These are phyloP conservation scores for Eucalyptus tenuipes DNA, from an alignment of 345 rosid genomes.

Conservation along the genomic window DNA sequence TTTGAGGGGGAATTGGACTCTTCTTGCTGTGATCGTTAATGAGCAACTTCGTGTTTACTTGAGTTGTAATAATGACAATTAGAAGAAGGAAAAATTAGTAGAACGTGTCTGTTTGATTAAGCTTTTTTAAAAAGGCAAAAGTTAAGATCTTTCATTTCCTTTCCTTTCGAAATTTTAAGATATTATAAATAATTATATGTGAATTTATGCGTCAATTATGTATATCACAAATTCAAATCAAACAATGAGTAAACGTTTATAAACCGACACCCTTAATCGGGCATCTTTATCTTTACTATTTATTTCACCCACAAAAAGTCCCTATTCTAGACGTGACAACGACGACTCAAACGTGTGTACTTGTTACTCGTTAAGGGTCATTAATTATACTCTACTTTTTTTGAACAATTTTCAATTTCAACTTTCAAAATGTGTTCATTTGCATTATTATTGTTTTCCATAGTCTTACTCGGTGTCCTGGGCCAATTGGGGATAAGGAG, in stretches of 20 bases:
- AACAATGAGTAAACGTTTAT: not conserved
- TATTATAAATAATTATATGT: not conserved
- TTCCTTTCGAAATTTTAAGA: not conserved
- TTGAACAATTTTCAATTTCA: not conserved
- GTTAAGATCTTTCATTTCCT: not conserved
- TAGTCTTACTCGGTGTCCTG: not conserved
- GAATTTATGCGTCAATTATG: not conserved
- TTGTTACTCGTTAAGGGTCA: rapidly evolving
- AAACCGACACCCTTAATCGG: not conserved
- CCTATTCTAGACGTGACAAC: rapidly evolving
- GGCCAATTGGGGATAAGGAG: not conserved
- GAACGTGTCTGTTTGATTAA: not conserved
- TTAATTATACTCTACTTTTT: not conserved
- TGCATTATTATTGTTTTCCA: not conserved
- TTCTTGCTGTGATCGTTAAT: not conserved
- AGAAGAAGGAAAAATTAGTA: not conserved
- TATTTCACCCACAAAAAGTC: not conserved
- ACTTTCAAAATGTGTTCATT: not conserved
- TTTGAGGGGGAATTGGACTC: not conserved
- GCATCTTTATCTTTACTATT: not conserved
- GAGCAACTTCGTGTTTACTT: not conserved
- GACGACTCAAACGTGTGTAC: rapidly evolving
- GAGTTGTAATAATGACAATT: not conserved
- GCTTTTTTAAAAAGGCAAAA: not conserved
- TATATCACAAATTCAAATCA: not conserved